Base-by-base conservation (phyloP, 768 basidiomycete genomes). In the Exidia glandulosa region DNA sequence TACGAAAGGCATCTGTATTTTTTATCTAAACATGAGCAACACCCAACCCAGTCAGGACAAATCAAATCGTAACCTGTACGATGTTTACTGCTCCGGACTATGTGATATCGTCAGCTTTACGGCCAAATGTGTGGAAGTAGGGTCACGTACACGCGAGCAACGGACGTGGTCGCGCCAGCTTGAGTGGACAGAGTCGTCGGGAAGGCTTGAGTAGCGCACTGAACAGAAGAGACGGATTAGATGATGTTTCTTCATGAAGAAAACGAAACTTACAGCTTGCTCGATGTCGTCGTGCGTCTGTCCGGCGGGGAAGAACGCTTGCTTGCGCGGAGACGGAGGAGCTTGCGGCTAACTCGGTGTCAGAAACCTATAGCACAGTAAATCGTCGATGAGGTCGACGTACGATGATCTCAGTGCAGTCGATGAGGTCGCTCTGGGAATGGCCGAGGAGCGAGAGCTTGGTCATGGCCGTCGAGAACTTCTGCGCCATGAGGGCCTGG, bases 381-480 rank as follows among this genome's bases (percentile, higher is more conserved):
- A 33, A 1, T 29, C 16, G 32, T 0, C 10, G 57, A 58, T 29
- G 13, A 29, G 27, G 7, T 16, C 14, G n/a, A n/a, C n/a, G n/a
- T n/a, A 36, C 58, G 31, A 67, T 62, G 59, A 67, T 63, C 55
- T 65, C 67, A 16, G 71, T 70, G 61, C 72, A 73, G 50, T 73
- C 70, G 9, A 61, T 62, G 41, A 73, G 58, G 13, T 57, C 19
- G 12, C 29, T 3, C 13, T 61, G 61, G 32, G 58, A 58, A 36
- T 73, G 70, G 19, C 73, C 73, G n/a, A 71, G 59, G 10, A 66
- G 62, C 25, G 69, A 63, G 57, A 74, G 58, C 62, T 74, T 74
- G n/a, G 64, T 55, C 71, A 74, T 73, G 14, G 69, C 71, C n/a
- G 64, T 63, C 25, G 63, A 62, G 63, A 74, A 74, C 27, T 62